Percentiles rank a stretch among this genome's conserved stretches.
Evolutionary conservation across 73 alveolate genomes (phyloP).

Genomic region (Strombidium stylifer): DNA sequence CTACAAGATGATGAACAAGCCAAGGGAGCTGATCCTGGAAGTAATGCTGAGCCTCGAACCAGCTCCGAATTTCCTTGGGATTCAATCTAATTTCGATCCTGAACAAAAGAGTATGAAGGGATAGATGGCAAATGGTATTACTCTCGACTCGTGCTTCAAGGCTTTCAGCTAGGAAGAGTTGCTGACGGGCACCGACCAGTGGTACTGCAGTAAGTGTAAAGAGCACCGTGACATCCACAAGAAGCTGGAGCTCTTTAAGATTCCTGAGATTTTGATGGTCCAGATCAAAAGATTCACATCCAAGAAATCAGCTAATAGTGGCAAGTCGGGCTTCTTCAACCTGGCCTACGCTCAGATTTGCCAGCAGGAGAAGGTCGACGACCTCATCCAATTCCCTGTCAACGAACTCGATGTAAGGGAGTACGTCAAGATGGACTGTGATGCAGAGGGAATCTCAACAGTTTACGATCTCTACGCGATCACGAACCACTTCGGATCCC

Average conservation of each 20-base stretch:
- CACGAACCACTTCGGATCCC: constrained; percentile 94
- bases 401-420: constrained; percentile 73
- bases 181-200: constrained; percentile 79
- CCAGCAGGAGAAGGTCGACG: constrained; percentile 44
- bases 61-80: constrained; percentile 4
- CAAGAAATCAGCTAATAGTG: constrained; percentile 7
- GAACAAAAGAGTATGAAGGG: constrained; percentile 6
- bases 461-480: constrained; percentile 95
- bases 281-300: constrained; percentile 85
- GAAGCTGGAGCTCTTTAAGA: constrained; percentile 73
- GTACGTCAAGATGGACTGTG: constrained; percentile 44
- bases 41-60: constrained; percentile 5
- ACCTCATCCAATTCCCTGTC: constrained; percentile 66
- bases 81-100: constrained; percentile 16
- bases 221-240: constrained; percentile 78
- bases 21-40: constrained; percentile 28
- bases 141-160: constrained; percentile 22
- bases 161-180: constrained; percentile 60
- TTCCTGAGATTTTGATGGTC: constrained; percentile 82
- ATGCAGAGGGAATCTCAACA: constrained; percentile 39
- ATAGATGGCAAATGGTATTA: neutral
- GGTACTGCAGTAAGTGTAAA: constrained; percentile 93
- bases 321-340: constrained; percentile 40
- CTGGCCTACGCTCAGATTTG: constrained; percentile 47
- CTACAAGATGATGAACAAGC: neutral